Evolutionary conservation across 2,329 filamentous ascomycete species (phyloP).

Genomic region (Apiospora saccharicola): DNA sequence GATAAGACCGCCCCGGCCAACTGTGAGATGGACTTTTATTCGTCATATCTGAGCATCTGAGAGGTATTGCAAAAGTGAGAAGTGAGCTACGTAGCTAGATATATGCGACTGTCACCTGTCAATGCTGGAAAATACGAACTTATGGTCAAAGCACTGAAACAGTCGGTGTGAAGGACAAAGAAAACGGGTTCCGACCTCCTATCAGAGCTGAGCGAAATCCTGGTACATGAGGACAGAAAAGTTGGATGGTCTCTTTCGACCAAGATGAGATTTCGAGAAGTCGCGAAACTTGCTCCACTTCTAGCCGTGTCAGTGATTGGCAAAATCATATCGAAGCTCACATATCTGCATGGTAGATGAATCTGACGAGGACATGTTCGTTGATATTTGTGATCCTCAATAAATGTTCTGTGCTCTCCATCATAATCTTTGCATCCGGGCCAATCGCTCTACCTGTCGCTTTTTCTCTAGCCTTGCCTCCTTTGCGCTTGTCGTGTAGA

Average conservation of each 20-base stretch:
- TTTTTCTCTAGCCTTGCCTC: constrained; percentile 26
- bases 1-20: background rate
- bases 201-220: background rate
- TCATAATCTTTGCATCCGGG: constrained; percentile 11
- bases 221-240: background rate
- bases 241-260: background rate
- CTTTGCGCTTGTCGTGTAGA: background rate
- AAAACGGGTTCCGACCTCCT: background rate
- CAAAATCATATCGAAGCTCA: background rate
- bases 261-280: background rate
- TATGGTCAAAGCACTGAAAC: constrained; percentile 2
- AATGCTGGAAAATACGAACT: background rate
- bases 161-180: background rate
- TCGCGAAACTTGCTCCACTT: background rate
- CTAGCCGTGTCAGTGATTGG: background rate
- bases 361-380: background rate
- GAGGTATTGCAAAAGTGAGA: background rate
- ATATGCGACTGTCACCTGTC: background rate
- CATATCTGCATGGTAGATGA: background rate
- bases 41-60: background rate
- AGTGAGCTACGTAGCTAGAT: background rate
- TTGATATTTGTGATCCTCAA: background rate
- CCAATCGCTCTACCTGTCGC: constrained; percentile 22
- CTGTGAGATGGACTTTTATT: background rate
- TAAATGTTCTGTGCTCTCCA: constrained; percentile 8